phyloP scores from a whole-genome alignment of 495 filamentous ascomycete species.

The Penicillium ucsense region DNA sequence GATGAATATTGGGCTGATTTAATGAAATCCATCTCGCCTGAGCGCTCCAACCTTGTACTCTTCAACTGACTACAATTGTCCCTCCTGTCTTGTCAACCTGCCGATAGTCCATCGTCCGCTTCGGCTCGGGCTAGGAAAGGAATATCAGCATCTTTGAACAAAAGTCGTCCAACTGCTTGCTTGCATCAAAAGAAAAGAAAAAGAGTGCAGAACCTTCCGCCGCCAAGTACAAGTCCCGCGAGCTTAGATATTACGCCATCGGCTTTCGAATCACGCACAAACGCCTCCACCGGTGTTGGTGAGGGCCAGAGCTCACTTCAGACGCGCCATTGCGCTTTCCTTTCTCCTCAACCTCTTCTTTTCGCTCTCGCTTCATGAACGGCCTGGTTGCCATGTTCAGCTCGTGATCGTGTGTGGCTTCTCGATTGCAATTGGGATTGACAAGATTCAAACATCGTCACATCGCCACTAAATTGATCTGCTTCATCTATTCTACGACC shows the following conservation, averaged over 20 bases:
- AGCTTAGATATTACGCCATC: conserved; percentile 24
- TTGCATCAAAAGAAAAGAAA: background rate
- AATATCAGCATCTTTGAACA: background rate
- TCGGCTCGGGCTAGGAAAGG: too few species aligned
- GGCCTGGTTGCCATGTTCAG: conserved; percentile 8
- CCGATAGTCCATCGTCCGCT: too few species aligned
- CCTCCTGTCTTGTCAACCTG: too few species aligned
- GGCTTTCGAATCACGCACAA: conserved; percentile 13
- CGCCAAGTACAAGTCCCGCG: conserved; percentile 8
- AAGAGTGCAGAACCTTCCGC: background rate
- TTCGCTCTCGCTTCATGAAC: conserved; percentile 2
- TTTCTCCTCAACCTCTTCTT: conserved; percentile 2
- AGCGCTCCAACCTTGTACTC: too few species aligned
- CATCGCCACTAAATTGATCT: background rate
- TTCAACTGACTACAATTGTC: too few species aligned
- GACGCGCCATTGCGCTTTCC: background rate
- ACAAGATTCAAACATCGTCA: conserved; percentile 3
- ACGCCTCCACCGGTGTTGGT: conserved; percentile 1
- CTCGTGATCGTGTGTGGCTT: conserved; percentile 3
- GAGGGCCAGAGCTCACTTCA: background rate
- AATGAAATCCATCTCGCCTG: too few species aligned
- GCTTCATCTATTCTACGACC: too few species aligned
- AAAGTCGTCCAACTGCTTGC: background rate
- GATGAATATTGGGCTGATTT: too few species aligned
- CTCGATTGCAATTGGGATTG: background rate